Evolutionary conservation across 805 yeast species (phyloP), one percentile per base, ranked within the genome.

Genomic region (Priceomyces carsonii): DNA sequence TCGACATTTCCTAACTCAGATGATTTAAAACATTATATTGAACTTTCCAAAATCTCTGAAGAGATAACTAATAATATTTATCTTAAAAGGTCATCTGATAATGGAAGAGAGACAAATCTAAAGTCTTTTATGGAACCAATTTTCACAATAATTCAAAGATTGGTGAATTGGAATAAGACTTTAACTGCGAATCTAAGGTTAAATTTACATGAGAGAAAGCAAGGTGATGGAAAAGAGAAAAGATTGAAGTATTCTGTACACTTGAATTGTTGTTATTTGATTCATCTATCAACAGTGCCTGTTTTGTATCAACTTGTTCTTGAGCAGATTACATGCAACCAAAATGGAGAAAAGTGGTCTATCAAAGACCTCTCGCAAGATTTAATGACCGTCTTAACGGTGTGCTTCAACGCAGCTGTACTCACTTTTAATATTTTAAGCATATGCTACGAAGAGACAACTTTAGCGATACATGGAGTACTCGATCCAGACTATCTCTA

Each of bases 281-380:
- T 29, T 17, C 32, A 29, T 29, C 13, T 29, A 17, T 17, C 32
- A 5, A 29, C 32, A 29, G 32, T 29, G 17, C 23, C 32, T 10
- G 32, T 29, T 5, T 15, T 29, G 13, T 29, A 17, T 19, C 32
- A 29, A 19, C 22, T 29, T 17, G 18, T 29, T 8, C 32, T 18
- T 15, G 23, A 29, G 10, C 17, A 29, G 13, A 15, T 19, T 18
- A 29, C 9, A 19, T n/a, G n/a, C n/a, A 8, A 21, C 7, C 32
- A 29, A 19, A 12, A 29, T 16, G 10, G 20, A 8, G 18, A 5
- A 14, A 8, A 10, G 8, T 17, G 12, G 23, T 8, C 8, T n/a
- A 17, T 17, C 8, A 9, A 29, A n/a, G 12, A 6, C 9, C 13
- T 19, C 8, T 15, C 32, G n/a, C n/a, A n/a, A n/a, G n/a, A n/a